Conservation (phyloP, 2,329 filamentous ascomycete species). For the Colletotrichum lupini region DNA sequence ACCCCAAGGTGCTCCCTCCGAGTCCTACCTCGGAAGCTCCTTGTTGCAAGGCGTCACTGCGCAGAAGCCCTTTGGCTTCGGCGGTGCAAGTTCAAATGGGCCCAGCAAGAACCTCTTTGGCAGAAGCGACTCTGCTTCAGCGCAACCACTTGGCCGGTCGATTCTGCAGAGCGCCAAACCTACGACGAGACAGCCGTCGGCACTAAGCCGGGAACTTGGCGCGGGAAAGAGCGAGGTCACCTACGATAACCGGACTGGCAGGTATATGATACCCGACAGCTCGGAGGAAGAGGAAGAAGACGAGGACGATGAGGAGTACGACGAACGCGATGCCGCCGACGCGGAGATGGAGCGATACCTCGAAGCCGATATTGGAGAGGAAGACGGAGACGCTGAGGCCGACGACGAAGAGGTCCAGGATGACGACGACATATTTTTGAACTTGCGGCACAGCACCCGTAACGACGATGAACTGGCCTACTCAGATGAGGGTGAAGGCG, state of each 20-base stretch:
- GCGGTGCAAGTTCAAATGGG: constrained; percentile 43
- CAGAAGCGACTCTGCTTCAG: constrained; percentile 49
- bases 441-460: constrained; percentile 51
- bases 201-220: constrained; percentile 58
- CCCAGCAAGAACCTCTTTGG: constrained; percentile 52
- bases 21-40: constrained; percentile 65
- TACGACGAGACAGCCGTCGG: constrained; percentile 58
- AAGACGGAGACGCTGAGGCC: constrained; percentile 49
- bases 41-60: constrained; percentile 57
- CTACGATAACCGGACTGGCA: constrained; percentile 37
- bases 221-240: neutral
- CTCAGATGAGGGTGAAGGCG: constrained; percentile 41
- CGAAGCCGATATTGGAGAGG: constrained; percentile 46
- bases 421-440: constrained; percentile 61
- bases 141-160: constrained; percentile 60
- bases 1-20: constrained; percentile 66
- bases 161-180: constrained; percentile 48
- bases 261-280: constrained; percentile 41
- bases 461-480: constrained; percentile 40
- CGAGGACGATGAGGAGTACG: constrained; percentile 43
- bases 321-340: constrained; percentile 43
- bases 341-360: constrained; percentile 50
- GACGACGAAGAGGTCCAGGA: constrained; percentile 54
- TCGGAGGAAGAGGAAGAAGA: constrained; percentile 46
- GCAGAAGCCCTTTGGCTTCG: constrained; percentile 53